Evolutionary conservation across 2,329 filamentous ascomycete species (phyloP).

Genomic region (Verticillium nubilum): DNA sequence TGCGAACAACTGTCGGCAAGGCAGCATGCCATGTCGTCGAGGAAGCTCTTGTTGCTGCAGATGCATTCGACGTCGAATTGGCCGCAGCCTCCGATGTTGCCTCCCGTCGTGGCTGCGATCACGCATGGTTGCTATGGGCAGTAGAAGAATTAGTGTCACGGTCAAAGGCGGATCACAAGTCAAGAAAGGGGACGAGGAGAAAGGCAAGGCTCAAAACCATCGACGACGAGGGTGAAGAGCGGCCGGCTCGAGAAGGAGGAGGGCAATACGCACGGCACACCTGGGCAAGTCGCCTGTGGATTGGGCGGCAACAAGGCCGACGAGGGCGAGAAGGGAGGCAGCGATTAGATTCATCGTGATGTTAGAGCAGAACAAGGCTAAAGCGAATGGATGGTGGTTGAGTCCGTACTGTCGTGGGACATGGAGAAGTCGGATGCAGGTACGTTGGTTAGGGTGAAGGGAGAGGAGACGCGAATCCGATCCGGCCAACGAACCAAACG

Average conservation of each 20-base stretch:
- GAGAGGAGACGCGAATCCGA: neutral
- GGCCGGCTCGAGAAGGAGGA: too few relatives aligned
- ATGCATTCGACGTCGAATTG: slow-evolving; percentile 33
- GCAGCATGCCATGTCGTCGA: slow-evolving; percentile 35
- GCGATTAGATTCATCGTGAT: slow-evolving; percentile 29
- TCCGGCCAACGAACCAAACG: neutral
- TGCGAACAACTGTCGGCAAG: slow-evolving; percentile 26
- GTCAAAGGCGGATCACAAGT: neutral
- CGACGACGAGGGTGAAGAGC: neutral
- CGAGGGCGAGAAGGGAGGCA: slow-evolving; percentile 21
- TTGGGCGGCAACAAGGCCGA: slow-evolving; percentile 28
- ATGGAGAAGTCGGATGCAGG: neutral
- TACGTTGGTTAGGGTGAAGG: neutral
- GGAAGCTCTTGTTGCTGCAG: slow-evolving; percentile 34
- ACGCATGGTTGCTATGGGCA: slow-evolving; percentile 21
- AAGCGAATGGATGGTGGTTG: neutral
- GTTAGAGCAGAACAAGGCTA: neutral
- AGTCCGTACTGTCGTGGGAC: neutral
- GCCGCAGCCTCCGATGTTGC: slow-evolving; percentile 30
- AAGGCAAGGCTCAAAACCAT: neutral
- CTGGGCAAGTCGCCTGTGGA: slow-evolving; percentile 22
- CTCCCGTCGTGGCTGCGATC: slow-evolving; percentile 23
- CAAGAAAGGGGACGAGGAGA: slow-evolving; percentile 2
- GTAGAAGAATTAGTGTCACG: slow-evolving; percentile 14
- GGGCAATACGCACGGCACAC: slow-evolving; percentile 29